Percentiles rank a stretch among this genome's conserved stretches.
Conservation (phyloP, 2,329 filamentous ascomycete genomes). For the Fusarium tanahbumbuense region DNA sequence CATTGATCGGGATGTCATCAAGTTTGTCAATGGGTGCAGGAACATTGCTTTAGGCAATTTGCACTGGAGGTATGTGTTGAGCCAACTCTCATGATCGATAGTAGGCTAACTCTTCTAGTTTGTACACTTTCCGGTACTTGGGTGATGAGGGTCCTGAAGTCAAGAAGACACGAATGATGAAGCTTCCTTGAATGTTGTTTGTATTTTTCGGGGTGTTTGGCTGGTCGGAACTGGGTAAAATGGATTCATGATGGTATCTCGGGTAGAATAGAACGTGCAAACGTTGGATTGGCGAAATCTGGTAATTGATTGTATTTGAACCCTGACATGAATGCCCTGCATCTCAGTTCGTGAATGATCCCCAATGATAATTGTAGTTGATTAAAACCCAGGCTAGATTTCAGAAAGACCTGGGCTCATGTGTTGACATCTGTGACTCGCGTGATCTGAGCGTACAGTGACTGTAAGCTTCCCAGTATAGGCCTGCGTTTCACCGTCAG, state of each 20-base stretch:
- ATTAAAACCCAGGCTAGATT: accelerated
- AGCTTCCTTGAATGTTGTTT: conserved; percentile 2
- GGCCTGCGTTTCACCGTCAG: background rate
- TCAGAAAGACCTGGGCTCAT: background rate
- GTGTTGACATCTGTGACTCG: background rate
- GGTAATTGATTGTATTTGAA: background rate
- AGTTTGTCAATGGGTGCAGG: conserved; percentile 26
- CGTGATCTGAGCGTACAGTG: accelerated
- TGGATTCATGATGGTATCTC: too few relatives aligned
- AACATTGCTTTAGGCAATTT: conserved; percentile 25
- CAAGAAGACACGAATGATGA: conserved; percentile 25
- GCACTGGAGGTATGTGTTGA: conserved; percentile 11
- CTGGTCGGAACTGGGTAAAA: background rate
- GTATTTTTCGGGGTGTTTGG: background rate
- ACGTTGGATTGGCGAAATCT: background rate
- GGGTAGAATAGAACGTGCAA: conserved; percentile 1
- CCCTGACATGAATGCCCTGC: accelerated
- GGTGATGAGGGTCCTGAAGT: conserved; percentile 18
- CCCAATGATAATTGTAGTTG: background rate
- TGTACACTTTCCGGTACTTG: conserved; percentile 20
- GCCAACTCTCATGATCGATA: accelerated
- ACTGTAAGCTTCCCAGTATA: background rate
- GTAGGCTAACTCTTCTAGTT: background rate
- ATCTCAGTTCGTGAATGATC: accelerated
- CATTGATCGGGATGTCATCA: conserved; percentile 26